Conservation (phyloP, 805 yeast genomes). For the Suhomyces xylopsoci region DNA sequence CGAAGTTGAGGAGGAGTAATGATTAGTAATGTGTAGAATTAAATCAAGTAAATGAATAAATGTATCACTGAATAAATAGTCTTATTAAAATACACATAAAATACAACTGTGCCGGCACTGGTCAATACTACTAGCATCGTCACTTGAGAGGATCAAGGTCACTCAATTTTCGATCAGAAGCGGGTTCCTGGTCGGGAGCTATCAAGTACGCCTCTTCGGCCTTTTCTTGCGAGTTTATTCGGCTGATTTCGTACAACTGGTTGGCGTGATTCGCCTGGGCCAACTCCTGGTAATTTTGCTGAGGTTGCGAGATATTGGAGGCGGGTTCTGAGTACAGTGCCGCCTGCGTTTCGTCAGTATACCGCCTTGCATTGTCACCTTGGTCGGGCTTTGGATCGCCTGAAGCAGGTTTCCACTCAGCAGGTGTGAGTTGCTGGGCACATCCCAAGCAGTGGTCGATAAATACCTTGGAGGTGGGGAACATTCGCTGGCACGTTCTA, state of each 20-base stretch:
- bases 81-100: background rate
- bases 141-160: background rate
- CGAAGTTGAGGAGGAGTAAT: constrained; percentile 2
- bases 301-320: background rate
- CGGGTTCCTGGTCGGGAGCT: background rate
- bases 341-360: background rate
- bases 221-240: constrained; percentile 6
- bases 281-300: constrained; percentile 1
- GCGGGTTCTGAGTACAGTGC: background rate
- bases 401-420: constrained; percentile 7
- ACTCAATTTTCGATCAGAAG: background rate
- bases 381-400: background rate
- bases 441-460: constrained; percentile 65
- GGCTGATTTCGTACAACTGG: constrained; percentile 7
- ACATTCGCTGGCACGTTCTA: constrained; percentile 57
- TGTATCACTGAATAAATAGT: too few species aligned
- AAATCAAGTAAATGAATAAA: too few species aligned
- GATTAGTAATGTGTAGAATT: background rate
- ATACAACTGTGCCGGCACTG: background rate
- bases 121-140: background rate
- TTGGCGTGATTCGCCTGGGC: constrained; percentile 4
- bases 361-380: background rate
- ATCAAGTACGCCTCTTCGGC: constrained; percentile 2
- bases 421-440: constrained; percentile 32
- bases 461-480: constrained; percentile 52